Conservation (phyloP, 176 grass and related monocot genomes). For the Paspalum notatum region DNA sequence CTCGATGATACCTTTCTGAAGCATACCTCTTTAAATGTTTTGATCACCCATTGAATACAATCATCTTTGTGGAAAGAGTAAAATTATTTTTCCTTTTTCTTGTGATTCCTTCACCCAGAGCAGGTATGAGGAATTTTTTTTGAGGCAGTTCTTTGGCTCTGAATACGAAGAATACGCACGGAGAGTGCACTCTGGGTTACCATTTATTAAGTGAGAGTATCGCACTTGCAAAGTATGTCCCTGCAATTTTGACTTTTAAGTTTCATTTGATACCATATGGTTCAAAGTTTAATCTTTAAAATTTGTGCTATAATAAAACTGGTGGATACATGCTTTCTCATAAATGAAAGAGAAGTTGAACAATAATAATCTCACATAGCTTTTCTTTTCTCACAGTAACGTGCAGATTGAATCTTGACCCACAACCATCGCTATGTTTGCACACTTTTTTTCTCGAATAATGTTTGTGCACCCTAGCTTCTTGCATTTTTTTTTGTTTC, state of each 20-base stretch:
- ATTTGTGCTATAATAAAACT: slow-evolving; percentile 3
- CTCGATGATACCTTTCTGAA: background rate
- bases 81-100: slow-evolving; percentile 28
- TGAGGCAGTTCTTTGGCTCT: slow-evolving; percentile 87
- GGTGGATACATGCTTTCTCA: slow-evolving; percentile 13
- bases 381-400: background rate
- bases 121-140: slow-evolving; percentile 97
- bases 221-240: slow-evolving; percentile 45
- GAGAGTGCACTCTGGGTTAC: slow-evolving; percentile 79
- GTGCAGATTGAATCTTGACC: slow-evolving; percentile 21
- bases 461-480: slow-evolving; percentile 9
- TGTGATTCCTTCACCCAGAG: slow-evolving; percentile 59
- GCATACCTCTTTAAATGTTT: background rate
- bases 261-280: slow-evolving; percentile 22
- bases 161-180: slow-evolving; percentile 73
- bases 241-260: background rate
- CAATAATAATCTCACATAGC: background rate
- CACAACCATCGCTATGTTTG: slow-evolving; percentile 5
- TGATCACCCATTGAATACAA: background rate
- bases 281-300: slow-evolving; percentile 17
- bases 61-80: slow-evolving; percentile 6
- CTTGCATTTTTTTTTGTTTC: background rate
- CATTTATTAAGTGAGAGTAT: slow-evolving; percentile 77
- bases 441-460: too few species aligned
- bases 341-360: slow-evolving; percentile 19